phyloP scores from a whole-genome alignment of 352 stramenopile genomes.

The Globisporangium cystogenes region DNA sequence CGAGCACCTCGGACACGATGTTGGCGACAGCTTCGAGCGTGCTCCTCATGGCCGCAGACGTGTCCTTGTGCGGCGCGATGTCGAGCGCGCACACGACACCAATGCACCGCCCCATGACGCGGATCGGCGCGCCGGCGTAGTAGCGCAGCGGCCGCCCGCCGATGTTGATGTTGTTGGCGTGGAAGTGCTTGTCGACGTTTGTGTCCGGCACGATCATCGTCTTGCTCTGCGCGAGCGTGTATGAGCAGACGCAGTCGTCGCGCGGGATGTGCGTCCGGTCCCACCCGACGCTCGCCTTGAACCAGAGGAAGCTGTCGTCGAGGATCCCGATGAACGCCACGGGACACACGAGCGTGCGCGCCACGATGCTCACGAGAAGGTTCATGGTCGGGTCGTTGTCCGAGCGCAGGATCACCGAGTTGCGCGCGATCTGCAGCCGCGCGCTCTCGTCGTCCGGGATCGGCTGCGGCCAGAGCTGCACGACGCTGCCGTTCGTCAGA shows the following conservation, averaged over 20 bases:
- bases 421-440: conserved; percentile 39
- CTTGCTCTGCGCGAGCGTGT: conserved; percentile 33
- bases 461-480: conserved; percentile 58
- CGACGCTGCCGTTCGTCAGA: conserved; percentile 49
- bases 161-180: conserved; percentile 44
- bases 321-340: conserved; percentile 67
- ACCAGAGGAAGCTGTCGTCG: conserved; percentile 41
- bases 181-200: conserved; percentile 60
- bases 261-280: conserved; percentile 45
- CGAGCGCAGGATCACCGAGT: conserved; percentile 39
- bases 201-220: conserved; percentile 67
- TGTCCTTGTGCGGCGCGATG: conserved; percentile 34
- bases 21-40: conserved; percentile 73
- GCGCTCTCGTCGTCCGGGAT: conserved; percentile 40
- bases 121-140: conserved; percentile 57
- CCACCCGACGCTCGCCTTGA: conserved; percentile 68
- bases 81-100: conserved; percentile 68
- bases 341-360: conserved; percentile 56
- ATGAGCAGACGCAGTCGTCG: conserved; percentile 49
- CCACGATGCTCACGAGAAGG: conserved; percentile 63
- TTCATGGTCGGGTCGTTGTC: conserved; percentile 72
- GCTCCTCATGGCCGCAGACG: conserved; percentile 48
- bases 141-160: conserved; percentile 42
- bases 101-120: conserved; percentile 52
- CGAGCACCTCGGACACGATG: conserved; percentile 78